Conservation (phyloP, 768 basidiomycete species). For the Butyriboletus loyo region DNA sequence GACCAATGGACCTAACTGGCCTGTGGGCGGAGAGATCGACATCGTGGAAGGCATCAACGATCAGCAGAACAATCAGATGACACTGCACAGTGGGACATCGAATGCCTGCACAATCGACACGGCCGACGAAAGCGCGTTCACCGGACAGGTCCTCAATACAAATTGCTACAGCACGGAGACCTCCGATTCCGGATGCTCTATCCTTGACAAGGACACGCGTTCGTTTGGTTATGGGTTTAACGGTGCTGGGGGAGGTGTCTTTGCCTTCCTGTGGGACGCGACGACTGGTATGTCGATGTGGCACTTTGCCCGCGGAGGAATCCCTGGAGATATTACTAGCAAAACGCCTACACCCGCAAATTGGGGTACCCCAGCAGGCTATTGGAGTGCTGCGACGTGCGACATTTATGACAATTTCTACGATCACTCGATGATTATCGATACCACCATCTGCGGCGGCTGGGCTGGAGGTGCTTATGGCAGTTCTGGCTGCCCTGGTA, state of each 20-base stretch:
- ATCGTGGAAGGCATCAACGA: conserved; percentile 70
- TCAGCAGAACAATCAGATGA: conserved; percentile 56
- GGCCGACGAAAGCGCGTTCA: conserved; percentile 14
- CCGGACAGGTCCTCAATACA: conserved; percentile 19
- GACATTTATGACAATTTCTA: conserved; percentile 48
- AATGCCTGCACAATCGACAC: conserved; percentile 28
- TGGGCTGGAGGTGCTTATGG: conserved; percentile 26
- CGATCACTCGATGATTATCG: conserved; percentile 45
- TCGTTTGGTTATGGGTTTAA: conserved; percentile 41
- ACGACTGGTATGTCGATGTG: conserved; percentile 49
- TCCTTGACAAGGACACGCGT: conserved; percentile 35
- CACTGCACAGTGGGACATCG: conserved; percentile 55
- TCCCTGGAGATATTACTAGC: conserved; percentile 48
- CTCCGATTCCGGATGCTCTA: conserved; percentile 49
- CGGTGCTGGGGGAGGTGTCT: conserved; percentile 48
- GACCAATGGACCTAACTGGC: conserved; percentile 54
- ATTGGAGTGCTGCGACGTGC: conserved; percentile 48
- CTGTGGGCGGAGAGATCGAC: conserved; percentile 61
- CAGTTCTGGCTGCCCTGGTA: conserved; percentile 37
- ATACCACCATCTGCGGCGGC: conserved; percentile 32
- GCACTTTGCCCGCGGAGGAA: conserved; percentile 48
- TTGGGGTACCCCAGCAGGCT: conserved; percentile 53
- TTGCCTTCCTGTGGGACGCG: conserved; percentile 51
- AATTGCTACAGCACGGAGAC: conserved; percentile 40
- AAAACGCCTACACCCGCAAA: conserved; percentile 40